Percentiles rank a stretch among this genome's conserved stretches.
Conservation (phyloP, 2,329 filamentous ascomycete species). For the Ophiognomonia clavigignenti-juglandacearum region DNA sequence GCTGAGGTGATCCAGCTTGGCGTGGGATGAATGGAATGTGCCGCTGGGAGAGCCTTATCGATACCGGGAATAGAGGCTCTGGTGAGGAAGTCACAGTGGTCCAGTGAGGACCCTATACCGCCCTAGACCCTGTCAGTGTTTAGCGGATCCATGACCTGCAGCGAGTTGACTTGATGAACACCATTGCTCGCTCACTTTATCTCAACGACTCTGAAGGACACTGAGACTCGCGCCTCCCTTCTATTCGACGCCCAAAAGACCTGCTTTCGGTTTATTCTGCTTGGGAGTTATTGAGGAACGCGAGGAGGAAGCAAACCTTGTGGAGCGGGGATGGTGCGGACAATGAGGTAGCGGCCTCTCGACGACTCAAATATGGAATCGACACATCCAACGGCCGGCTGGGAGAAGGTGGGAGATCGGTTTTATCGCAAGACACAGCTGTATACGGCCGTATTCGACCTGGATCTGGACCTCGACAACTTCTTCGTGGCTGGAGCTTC, state of each 20-base stretch:
- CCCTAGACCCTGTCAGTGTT: neutral
- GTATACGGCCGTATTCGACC: conserved; percentile 89
- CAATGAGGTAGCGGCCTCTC: conserved; percentile 26
- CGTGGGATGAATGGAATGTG: too few relatives aligned
- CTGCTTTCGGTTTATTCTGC: too few relatives aligned
- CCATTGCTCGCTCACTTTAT: neutral
- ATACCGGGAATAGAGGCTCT: neutral
- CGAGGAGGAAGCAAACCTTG: neutral
- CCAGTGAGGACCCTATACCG: neutral
- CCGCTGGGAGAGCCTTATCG: neutral
- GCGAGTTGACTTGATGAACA: neutral
- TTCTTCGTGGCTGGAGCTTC: conserved; percentile 88
- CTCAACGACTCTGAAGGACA: neutral
- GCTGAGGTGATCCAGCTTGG: too few relatives aligned
- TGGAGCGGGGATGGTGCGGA: neutral
- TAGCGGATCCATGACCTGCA: too few relatives aligned
- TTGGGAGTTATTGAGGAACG: neutral
- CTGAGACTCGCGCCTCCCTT: too few relatives aligned
- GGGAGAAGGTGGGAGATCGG: conserved; percentile 87
- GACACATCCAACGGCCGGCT: conserved; percentile 73
- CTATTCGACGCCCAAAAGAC: too few relatives aligned
- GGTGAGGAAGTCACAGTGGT: neutral
- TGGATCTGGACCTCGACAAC: conserved; percentile 90
- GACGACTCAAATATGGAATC: conserved; percentile 44
- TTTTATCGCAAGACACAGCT: conserved; percentile 95